These are phyloP conservation scores for Rubia tinctorum DNA, from an alignment of 305 asterid species.

Conservation along the genomic window DNA sequence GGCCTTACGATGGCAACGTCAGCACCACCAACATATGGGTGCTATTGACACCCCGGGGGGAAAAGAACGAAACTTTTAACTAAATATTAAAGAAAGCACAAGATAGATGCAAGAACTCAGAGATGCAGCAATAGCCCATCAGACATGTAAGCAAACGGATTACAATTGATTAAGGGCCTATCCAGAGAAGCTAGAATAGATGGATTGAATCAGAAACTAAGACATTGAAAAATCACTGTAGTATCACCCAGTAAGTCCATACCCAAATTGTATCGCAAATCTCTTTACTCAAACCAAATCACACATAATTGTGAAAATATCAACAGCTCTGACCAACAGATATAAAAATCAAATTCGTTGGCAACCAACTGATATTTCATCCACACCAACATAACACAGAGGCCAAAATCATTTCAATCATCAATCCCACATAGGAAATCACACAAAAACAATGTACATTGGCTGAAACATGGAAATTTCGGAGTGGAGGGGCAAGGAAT, in stretches of 20 bases:
- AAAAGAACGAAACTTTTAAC: not conserved
- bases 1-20: not conserved
- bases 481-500: not conserved
- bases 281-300: not conserved
- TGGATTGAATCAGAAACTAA: conserved; percentile 2
- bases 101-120: not conserved
- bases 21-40: not conserved
- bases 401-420: not conserved
- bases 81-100: not conserved
- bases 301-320: not conserved
- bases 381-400: conserved; percentile 12
- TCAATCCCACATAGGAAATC: not conserved
- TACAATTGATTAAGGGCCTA: not conserved
- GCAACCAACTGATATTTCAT: conserved; percentile 2
- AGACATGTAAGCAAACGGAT: not conserved
- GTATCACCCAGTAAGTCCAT: not conserved
- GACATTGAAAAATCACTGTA: not conserved
- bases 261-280: not conserved
- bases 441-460: conserved; percentile 11
- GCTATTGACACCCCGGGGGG: not conserved
- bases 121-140: not conserved
- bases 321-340: not conserved
- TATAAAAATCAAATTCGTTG: not conserved
- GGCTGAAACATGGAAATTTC: not conserved
- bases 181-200: not conserved